Evolutionary conservation across 345 rosid species (phyloP), one percentile per base, ranked within the genome.

Genomic region (Linum trigynum): DNA sequence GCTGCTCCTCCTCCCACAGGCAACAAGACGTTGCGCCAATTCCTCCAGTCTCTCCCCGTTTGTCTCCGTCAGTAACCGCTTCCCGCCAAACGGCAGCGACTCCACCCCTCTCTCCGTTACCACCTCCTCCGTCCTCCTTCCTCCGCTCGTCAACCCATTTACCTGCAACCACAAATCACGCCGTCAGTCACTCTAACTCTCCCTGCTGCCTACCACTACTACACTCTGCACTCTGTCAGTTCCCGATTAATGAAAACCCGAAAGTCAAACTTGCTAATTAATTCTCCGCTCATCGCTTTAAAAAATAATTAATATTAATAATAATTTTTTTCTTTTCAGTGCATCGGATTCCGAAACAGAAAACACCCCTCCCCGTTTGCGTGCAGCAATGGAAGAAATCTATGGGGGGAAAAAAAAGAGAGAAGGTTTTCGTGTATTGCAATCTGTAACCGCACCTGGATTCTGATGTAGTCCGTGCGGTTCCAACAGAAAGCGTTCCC

Each of bases 401-500:
- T 37, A 64, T 6, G 12, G n/a, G 58, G 6, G 43, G 38, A 64
- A 58, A 65, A 8, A 2, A 35, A 59, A 2, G 9, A 57, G 35
- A 17, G 0, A 1, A 23, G 32, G 32, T 23, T 23, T 23, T 23
- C 32, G 32, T 23, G 32, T 23, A 23, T 23, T 23, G 32, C 32
- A 23, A 23, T 23, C 32, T 23, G 32, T 23, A 23, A 23, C 32
- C 53, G 3, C 72, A 89, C 98, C 94, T 92, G 97, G 84, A 94
- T 82, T 80, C 99, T 82, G n/a, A 94, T 86, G 85, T 94, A 94
- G 72, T 94, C 91, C 35, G 81, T 65, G 48, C 95, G 91, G 80
- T 94, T 94, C 89, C 87, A 94, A 59, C 92, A 90, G 68, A 94
- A 94, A 7, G 97, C 96, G 80, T 88, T 94, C 55, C 96, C 96